These are phyloP conservation scores for Penicillium concentricum DNA, from an alignment of 2,329 filamentous ascomycete species.

Conservation along the genomic window DNA sequence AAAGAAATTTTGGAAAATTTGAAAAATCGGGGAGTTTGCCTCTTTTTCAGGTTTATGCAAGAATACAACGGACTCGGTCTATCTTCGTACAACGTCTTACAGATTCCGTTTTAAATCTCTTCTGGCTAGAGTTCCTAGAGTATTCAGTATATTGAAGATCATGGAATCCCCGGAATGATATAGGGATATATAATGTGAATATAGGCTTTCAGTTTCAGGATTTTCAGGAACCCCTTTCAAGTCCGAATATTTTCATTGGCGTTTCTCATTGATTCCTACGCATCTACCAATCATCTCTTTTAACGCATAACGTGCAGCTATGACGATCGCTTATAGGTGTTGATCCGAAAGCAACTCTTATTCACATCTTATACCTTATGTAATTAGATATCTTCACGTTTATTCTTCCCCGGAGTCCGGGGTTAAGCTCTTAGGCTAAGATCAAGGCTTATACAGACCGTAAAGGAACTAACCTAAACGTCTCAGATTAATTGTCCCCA, in stretches of 20 bases:
- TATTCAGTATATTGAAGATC: background rate
- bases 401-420: background rate
- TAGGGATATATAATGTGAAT: too few species aligned
- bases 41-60: background rate
- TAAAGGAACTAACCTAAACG: too few species aligned
- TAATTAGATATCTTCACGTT: too few species aligned
- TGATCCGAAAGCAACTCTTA: background rate
- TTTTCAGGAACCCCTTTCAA: too few species aligned
- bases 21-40: background rate
- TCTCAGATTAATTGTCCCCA: slow-evolving; percentile 1
- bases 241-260: background rate
- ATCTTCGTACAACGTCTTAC: background rate
- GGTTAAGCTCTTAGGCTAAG: background rate
- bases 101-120: background rate
- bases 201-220: too few species aligned
- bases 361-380: too few species aligned
- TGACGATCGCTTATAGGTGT: slow-evolving; percentile 11
- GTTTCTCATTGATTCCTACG: background rate
- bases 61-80: too few species aligned
- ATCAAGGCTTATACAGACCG: background rate
- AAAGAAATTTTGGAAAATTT: slow-evolving; percentile 10
- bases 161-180: background rate
- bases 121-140: background rate
- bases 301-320: slow-evolving; percentile 9
- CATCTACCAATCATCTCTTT: slow-evolving; percentile 14